These are phyloP conservation scores for Chalciporus pseudorubinellus DNA, from an alignment of 768 basidiomycete genomes.

Conservation along the genomic window DNA sequence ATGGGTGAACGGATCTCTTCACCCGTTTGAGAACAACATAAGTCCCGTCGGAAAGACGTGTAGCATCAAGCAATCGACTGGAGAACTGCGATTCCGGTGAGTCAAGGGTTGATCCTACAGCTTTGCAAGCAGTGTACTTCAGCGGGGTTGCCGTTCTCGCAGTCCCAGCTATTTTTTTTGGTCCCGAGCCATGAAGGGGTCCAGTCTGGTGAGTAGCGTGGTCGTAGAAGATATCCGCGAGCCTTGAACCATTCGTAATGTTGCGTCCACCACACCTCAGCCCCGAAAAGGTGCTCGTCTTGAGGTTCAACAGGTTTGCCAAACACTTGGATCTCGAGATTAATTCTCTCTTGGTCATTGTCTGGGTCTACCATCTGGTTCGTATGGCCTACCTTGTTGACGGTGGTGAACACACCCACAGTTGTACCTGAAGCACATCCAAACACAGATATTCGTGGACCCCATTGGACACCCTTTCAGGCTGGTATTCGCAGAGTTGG, in stretches of 20 bases:
- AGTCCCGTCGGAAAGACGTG: conserved; percentile 24
- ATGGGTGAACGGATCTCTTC: conserved; percentile 4
- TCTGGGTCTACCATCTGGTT: conserved; percentile 4
- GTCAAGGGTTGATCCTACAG: conserved; percentile 14
- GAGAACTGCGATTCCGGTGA: conserved; percentile 8
- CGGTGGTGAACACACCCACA: too few species aligned
- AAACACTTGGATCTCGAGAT: too few species aligned
- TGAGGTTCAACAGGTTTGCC: too few species aligned
- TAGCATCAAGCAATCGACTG: conserved; percentile 22
- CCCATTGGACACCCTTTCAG: too few species aligned
- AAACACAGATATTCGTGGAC: too few species aligned
- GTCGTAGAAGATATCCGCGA: conserved; percentile 1
- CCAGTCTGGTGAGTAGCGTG: conserved; percentile 4
- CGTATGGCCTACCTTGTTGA: too few species aligned
- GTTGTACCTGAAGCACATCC: too few species aligned
- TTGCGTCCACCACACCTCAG: not conserved
- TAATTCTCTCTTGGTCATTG: too few species aligned
- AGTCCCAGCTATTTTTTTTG: not conserved
- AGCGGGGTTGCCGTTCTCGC: not conserved
- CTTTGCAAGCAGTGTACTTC: conserved; percentile 7
- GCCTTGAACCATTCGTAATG: not conserved
- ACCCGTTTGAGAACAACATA: conserved; percentile 32
- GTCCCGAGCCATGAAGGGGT: conserved; percentile 1
- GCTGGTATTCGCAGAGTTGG: too few species aligned
- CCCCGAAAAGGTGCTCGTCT: not conserved